Evolutionary conservation across 257 asterid genomes (phyloP).

Genomic region (Solanum stenotomum): DNA sequence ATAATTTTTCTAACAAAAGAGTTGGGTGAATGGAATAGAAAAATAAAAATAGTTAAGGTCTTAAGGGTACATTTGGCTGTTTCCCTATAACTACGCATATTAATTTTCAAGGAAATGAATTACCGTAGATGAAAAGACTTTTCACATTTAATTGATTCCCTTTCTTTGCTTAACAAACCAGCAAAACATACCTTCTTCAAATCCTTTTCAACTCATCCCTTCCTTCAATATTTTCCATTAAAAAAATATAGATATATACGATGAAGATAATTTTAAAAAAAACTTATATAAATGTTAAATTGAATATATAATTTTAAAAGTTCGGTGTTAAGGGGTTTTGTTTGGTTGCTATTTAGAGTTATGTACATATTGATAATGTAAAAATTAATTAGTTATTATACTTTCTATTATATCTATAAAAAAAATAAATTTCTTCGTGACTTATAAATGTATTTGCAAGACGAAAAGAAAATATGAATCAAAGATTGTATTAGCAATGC

Average conservation of each 20-base stretch:
- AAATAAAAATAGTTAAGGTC: neutral
- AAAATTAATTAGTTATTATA: neutral
- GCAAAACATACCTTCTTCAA: neutral
- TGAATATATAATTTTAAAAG: neutral
- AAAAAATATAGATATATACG: neutral
- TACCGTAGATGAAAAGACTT: neutral
- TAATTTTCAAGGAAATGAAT: neutral
- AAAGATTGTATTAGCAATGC: neutral
- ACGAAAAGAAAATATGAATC: no score
- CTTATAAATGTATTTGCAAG: no score
- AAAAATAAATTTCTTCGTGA: no score
- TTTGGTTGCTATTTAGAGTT: neutral
- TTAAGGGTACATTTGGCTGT: neutral
- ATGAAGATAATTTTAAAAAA: neutral
- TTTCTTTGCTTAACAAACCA: neutral
- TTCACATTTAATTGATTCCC: neutral
- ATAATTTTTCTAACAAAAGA: no score
- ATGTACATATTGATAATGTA: neutral
- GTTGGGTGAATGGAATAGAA: neutral
- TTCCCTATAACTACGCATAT: neutral
- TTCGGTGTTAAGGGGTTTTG: neutral
- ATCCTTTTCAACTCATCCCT: neutral
- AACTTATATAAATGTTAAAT: neutral
- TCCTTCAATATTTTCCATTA: neutral
- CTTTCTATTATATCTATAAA: neutral